A percentile compares a stretch with the other conserved stretches of the same genome.
Conservation (phyloP, 202 grass and related monocot genomes). For the Musa balbisiana region DNA sequence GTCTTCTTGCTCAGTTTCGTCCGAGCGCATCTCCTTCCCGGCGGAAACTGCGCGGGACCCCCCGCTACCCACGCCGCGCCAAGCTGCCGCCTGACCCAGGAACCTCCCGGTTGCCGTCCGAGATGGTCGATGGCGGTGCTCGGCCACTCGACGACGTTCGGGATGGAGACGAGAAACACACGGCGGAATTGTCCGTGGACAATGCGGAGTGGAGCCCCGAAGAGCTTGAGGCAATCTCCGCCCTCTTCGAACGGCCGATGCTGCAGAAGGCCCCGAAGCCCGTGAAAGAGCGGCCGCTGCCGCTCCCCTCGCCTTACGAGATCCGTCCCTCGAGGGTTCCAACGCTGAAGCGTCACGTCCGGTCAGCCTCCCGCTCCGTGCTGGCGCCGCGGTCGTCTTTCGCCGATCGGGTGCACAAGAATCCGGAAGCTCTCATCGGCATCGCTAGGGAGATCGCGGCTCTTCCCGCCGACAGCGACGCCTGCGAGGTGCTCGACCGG, state of each 20-base stretch:
- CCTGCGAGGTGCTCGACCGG: slow-evolving; percentile 44
- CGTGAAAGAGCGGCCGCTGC: slow-evolving; percentile 29
- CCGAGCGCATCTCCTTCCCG: not conserved
- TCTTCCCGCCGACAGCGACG: slow-evolving; percentile 32
- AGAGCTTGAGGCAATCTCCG: slow-evolving; percentile 69
- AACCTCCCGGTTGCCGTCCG: not conserved
- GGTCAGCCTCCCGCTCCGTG: slow-evolving; percentile 24
- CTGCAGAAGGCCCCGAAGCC: slow-evolving; percentile 27
- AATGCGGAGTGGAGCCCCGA: slow-evolving; percentile 43
- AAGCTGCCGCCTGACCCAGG: slow-evolving; percentile 2
- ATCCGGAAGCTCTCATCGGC: slow-evolving; percentile 42
- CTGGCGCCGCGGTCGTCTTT: slow-evolving; percentile 35
- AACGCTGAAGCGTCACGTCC: slow-evolving; percentile 37
- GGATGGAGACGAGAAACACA: not conserved
- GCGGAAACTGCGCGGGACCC: not conserved
- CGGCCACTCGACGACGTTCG: not conserved
- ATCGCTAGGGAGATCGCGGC: slow-evolving; percentile 62
- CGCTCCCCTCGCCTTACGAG: slow-evolving; percentile 49
- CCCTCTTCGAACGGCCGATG: slow-evolving; percentile 63
- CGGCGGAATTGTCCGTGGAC: not conserved
- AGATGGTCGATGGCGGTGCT: not conserved
- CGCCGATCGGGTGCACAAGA: slow-evolving; percentile 57
- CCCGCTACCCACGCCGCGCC: not conserved
- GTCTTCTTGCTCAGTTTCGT: not conserved
- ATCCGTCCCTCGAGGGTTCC: slow-evolving; percentile 32